Base-by-base conservation (phyloP, 305 asterid genomes). In the Ilex paraguariensis region DNA sequence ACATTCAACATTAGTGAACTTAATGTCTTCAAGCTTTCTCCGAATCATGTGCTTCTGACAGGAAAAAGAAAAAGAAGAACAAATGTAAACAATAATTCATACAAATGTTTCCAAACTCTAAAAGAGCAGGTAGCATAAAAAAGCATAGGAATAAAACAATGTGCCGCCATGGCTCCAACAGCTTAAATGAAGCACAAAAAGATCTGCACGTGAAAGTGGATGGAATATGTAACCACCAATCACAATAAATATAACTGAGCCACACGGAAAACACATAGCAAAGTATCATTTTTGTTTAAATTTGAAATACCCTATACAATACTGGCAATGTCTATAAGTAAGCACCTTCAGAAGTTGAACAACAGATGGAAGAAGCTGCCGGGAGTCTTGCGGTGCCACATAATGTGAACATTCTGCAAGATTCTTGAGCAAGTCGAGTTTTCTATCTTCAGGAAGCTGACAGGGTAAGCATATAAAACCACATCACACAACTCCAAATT, bases 261-360 rank as follows among this genome's bases (percentile, higher is more conserved):
- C 42, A 36, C 9, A 8, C 1, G 42, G 42, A 3, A 36, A 36
- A 8, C 42, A 36, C 42, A 5, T 36, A 36, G 9, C 42, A 36
- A 36, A 36, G 5, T 36, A 36, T 36, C 9, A 2, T 4, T 36
- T 36, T 5, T 8, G 42, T 3, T 36, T 36, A 36, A 21, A 21
- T 21, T 21, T 21, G 28, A 21, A 21, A 36, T 36, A 2, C 42
- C 42, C 42, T 36, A 36, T 36, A 3, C 42, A 36, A 4, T 8
- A 36, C 6, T 36, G 28, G n/a, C 57, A 54, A 15, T 4, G 31
- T 8, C 67, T 57, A 57, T 10, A 52, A 60, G 58, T 31, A 17
- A 64, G 32, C 81, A 92, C 97, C 97, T 90, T 90, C 57, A 93
- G 66, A 61, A 90, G 97, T 67, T 87, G 96, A 79, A 90, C 95